Percentiles rank a stretch among this genome's conserved stretches.
These are phyloP conservation scores for Leccinum huronense DNA, from an alignment of 1,284 basidiomycete genomes.

Conservation along the genomic window DNA sequence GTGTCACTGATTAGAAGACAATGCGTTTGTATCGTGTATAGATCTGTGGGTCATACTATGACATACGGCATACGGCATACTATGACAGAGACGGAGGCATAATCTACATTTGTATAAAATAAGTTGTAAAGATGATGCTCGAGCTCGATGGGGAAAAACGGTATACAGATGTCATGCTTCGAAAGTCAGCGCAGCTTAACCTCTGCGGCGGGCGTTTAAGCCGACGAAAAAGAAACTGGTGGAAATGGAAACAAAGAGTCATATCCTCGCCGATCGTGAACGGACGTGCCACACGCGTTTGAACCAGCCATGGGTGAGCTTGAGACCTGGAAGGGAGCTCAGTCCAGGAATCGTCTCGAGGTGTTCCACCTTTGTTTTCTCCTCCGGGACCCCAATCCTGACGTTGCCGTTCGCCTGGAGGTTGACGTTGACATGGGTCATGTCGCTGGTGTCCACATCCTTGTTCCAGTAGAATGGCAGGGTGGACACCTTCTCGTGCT, in stretches of 20 bases:
- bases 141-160: background rate
- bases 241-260: conserved; percentile 7
- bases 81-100: conserved; percentile 6
- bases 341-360: conserved; percentile 29
- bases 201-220: background rate
- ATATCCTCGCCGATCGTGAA: conserved; percentile 24
- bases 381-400: background rate
- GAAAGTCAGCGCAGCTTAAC: conserved; percentile 15
- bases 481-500: conserved; percentile 33
- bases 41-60: background rate
- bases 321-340: conserved; percentile 26
- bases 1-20: background rate
- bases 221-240: background rate
- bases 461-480: conserved; percentile 44
- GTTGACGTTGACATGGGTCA: conserved; percentile 25
- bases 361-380: conserved; percentile 22
- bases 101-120: conserved; percentile 8
- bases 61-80: background rate
- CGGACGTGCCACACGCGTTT: conserved; percentile 36
- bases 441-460: conserved; percentile 35
- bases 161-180: background rate
- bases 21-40: conserved; percentile 8
- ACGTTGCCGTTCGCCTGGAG: background rate
- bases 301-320: conserved; percentile 31
- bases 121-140: conserved; percentile 1